Percentiles rank a stretch among this genome's conserved stretches.
phyloP scores from a whole-genome alignment of 495 filamentous ascomycete genomes.

The Trichoderma gamsii region DNA sequence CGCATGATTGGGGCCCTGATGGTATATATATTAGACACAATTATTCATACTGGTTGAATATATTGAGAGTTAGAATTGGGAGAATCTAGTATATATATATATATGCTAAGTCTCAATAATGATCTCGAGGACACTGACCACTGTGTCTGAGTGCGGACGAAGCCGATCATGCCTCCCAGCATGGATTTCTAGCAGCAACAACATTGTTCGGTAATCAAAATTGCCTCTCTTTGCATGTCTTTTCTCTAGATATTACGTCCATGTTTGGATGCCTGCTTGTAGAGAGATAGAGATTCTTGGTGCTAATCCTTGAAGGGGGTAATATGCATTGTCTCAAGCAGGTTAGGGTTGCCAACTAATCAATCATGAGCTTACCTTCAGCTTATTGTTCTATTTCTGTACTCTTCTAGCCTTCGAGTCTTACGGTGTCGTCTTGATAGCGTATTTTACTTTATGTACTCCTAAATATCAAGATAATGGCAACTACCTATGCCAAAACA shows the following conservation, averaged over 20 bases:
- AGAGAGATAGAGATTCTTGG: not conserved
- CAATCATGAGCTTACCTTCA: not conserved
- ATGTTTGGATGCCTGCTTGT: not conserved
- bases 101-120: too few species aligned
- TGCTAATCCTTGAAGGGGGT: not conserved
- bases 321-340: not conserved
- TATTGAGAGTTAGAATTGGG: not conserved
- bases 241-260: not conserved
- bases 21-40: not conserved
- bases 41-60: not conserved
- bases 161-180: too few species aligned
- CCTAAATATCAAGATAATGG: not conserved
- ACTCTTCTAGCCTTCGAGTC: not conserved
- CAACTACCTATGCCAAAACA: not conserved
- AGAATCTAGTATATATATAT: not conserved
- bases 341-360: not conserved
- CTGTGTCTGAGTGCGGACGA: too few species aligned
- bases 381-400: not conserved
- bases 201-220: too few species aligned
- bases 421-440: not conserved
- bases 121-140: too few species aligned
- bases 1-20: not conserved
- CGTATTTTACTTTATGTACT: not conserved
- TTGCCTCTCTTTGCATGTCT: not conserved
- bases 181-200: too few species aligned